Conservation (phyloP, 768 basidiomycete genomes). For the Mycena vulgaris region DNA sequence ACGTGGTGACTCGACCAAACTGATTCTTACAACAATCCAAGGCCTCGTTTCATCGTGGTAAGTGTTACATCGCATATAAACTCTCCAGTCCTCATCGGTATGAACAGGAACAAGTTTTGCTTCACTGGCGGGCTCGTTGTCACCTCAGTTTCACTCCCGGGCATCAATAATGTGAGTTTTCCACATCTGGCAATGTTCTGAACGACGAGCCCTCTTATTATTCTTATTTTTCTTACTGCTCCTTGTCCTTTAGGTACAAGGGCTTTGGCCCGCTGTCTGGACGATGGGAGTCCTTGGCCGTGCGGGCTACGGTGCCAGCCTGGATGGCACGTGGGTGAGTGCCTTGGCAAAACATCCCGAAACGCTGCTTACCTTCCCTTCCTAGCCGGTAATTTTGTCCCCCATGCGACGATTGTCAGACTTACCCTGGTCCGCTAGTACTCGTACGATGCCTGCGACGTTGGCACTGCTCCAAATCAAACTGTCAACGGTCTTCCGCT, state of each 20-base stretch:
- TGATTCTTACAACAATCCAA: neutral
- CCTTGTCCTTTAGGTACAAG: neutral
- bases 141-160: conserved; percentile 58
- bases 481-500: conserved; percentile 65
- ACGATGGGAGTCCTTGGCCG: conserved; percentile 51
- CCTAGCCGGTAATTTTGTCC: too few relatives aligned
- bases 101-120: conserved; percentile 76
- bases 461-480: conserved; percentile 86
- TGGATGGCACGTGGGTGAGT: conserved; percentile 63
- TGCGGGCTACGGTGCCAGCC: conserved; percentile 68
- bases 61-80: too few relatives aligned
- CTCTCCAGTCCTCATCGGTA: too few relatives aligned
- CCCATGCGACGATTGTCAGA: too few relatives aligned
- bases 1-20: too few relatives aligned
- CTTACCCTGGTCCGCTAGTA: too few relatives aligned
- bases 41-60: conserved; percentile 27
- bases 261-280: conserved; percentile 38
- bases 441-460: conserved; percentile 80
- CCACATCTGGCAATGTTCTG: too few relatives aligned
- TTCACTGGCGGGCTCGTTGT: conserved; percentile 86
- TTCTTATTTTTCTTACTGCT: too few relatives aligned
- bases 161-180: conserved; percentile 48
- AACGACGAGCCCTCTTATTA: too few relatives aligned
- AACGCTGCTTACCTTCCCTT: too few relatives aligned
- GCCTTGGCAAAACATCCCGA: too few relatives aligned